Conservation (phyloP, 202 grass and related monocot genomes). For the Musa balbisiana region DNA sequence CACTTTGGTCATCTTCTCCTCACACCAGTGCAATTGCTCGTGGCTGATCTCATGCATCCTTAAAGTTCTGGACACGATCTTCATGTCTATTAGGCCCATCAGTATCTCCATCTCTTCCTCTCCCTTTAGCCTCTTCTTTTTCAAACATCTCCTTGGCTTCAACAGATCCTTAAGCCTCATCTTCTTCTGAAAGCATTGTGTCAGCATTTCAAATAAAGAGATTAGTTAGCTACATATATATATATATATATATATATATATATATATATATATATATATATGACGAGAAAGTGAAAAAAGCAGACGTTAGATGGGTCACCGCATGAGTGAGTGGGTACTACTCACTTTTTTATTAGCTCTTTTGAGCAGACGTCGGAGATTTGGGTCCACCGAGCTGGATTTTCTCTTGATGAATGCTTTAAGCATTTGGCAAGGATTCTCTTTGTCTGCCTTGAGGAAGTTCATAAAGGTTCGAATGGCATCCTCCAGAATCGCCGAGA, state of each 20-base stretch:
- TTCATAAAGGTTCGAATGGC: slow-evolving; percentile 82
- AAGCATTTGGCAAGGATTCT: slow-evolving; percentile 66
- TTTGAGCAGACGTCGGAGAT: slow-evolving; percentile 47
- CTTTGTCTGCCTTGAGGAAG: slow-evolving; percentile 59
- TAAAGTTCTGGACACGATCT: slow-evolving; percentile 66
- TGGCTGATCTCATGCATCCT: slow-evolving; percentile 58
- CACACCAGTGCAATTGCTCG: slow-evolving; percentile 89
- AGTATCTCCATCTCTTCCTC: slow-evolving; percentile 58
- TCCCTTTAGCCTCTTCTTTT: slow-evolving; percentile 41
- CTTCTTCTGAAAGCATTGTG: slow-evolving; percentile 53
- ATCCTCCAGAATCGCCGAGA: slow-evolving; percentile 54
- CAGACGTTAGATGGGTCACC: no score
- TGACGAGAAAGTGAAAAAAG: no score
- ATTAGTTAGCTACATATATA: no score
- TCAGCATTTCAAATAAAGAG: no score
- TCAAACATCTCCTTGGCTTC: slow-evolving; percentile 48
- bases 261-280: no score
- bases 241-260: no score
- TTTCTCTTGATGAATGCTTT: slow-evolving; percentile 45
- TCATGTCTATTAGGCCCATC: slow-evolving; percentile 75
- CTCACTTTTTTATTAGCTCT: slow-evolving; percentile 57
- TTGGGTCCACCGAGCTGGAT: slow-evolving; percentile 34
- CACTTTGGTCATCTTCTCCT: slow-evolving; percentile 82
- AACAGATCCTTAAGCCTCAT: slow-evolving; percentile 60
- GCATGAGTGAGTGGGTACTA: no score